Percentiles rank a stretch among this genome's conserved stretches.
These are phyloP conservation scores for Penicillium sclerotigenum DNA, from an alignment of 2,329 filamentous ascomycete species.

Conservation along the genomic window DNA sequence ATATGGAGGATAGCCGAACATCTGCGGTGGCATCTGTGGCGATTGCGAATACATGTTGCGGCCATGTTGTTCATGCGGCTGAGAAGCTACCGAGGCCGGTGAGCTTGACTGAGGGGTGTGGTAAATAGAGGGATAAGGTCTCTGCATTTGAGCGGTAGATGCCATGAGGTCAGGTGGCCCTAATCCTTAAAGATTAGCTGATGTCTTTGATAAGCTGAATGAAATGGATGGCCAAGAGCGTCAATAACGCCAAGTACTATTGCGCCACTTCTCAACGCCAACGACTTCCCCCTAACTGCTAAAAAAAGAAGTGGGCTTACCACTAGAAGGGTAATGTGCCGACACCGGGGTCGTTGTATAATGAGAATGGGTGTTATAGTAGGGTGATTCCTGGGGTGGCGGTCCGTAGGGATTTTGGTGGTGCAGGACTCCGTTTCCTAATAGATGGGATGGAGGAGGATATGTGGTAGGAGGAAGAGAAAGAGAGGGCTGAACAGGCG, in stretches of 20 bases:
- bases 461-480: slow-evolving; percentile 34
- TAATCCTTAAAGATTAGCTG: slow-evolving; percentile 60
- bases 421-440: slow-evolving; percentile 46
- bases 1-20: slow-evolving; percentile 71
- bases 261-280: not conserved
- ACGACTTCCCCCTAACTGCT: slow-evolving; percentile 23
- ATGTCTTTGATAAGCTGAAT: slow-evolving; percentile 50
- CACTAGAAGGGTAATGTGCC: slow-evolving; percentile 81
- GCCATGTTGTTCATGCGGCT: slow-evolving; percentile 80
- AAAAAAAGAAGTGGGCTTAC: slow-evolving; percentile 57
- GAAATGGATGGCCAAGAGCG: not conserved
- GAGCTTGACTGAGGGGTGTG: slow-evolving; percentile 95
- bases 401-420: slow-evolving; percentile 60
- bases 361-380: slow-evolving; percentile 73
- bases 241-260: not conserved
- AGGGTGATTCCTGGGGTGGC: slow-evolving; percentile 65
- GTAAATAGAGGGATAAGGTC: slow-evolving; percentile 84
- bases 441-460: slow-evolving; percentile 25
- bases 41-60: slow-evolving; percentile 81
- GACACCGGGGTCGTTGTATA: slow-evolving; percentile 80
- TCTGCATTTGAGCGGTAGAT: slow-evolving; percentile 61
- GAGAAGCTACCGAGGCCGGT: slow-evolving; percentile 87
- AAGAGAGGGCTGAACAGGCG: slow-evolving; percentile 58
- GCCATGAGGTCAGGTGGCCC: slow-evolving; percentile 71
- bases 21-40: slow-evolving; percentile 74